Base-by-base conservation (phyloP, 768 basidiomycete species). In the Leccinum subtestaceum region DNA sequence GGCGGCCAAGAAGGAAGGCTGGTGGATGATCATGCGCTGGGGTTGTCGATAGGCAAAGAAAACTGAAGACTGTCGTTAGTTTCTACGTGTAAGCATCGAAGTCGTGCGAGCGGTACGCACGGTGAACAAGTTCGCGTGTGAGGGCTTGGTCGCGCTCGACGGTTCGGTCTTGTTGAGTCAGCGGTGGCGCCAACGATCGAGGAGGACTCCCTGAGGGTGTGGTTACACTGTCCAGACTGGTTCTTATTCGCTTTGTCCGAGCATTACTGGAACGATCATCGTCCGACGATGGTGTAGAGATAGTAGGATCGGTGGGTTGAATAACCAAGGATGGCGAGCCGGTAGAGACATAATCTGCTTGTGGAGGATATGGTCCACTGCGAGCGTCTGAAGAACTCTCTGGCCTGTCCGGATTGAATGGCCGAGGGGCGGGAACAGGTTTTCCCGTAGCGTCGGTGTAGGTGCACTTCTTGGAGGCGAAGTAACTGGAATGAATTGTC, bases 41-140 rank as follows among this genome's bases (percentile, higher is more conserved):
- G 91, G 91, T 67, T 92, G 88, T 63, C 87, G 87, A 70, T 89
- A 88, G 25, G 91, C 81, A 70, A 93, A 92, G 72, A 92, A 92
- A 10, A 92, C 90, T 92, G 65, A 43, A 45, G 36, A 52, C 56
- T 50, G 32, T 2, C 17, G 9, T 67, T 23, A 64, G 53, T 32
- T 36, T 36, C 23, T 53, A 47, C 23, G 29, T 23, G 21, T 15
- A 29, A 19, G 45, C 10, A 9, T 58, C 38, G 21, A 4, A 32
- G n/a, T 34, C 6, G 34, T 21, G 1, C 32, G 29, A 6, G 21
- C 43, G 19, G 25, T 47, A 76, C 87, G 69, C 70, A 88, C 89
- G 76, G 69, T 89, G 88, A 34, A 88, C 87, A 58, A 91, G 80
- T 71, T 91, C 89, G 56, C 87, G 82, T 25, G 84, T 88, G 58